Conservation (phyloP, 129 eudicot species). For the carrot (Daucus carota) region DH1_v3.0 NC_030382.2:26783501-26784000, state of each 20-base stretch:
- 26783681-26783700: constrained; percentile 84
- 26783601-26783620: too few species aligned
- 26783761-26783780: background rate
- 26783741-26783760: background rate
- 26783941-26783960: constrained; percentile 99
- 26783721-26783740: constrained; percentile 47
- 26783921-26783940: constrained; percentile 96
- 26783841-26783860: constrained; percentile 76
- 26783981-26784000: constrained; percentile 95
- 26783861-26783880: constrained; percentile 90
- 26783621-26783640: too few species aligned
- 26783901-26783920: constrained; percentile 99
- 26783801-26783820: constrained; percentile 71
- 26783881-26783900: constrained; percentile 89
- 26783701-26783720: constrained; percentile 94
- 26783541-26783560: too few species aligned
- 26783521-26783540: background rate
- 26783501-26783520: too few species aligned
- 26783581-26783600: too few species aligned
- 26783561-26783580: too few species aligned
- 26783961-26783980: constrained; percentile 93
- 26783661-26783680: constrained; percentile 70
- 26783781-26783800: background rate
- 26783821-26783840: constrained; percentile 92
- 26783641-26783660: too few species aligned